Evolutionary conservation across 768 basidiomycete genomes (phyloP), one percentile per base, ranked within the genome.

Genomic region (Agrocybe pediades): DNA sequence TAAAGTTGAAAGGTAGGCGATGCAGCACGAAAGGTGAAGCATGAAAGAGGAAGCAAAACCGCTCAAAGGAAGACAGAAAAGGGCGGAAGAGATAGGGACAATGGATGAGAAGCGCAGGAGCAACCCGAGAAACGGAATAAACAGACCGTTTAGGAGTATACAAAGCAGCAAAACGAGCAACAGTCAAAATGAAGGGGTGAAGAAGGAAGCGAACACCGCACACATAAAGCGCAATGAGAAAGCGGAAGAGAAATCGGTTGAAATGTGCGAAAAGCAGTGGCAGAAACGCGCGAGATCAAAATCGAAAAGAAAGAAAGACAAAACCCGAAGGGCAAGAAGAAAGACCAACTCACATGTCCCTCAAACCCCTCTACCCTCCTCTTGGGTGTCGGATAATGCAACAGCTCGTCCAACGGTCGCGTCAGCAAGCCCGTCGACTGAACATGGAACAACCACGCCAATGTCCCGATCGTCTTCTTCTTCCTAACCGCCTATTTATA

Each of bases 361-460:
- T 71, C 64, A 49, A 94, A 88, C 1, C 76, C 83, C 6, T 79
- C 78, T 13, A 92, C 82, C 1, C 75, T 73, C 15, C 71, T 74
- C 41, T 74, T 78, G 3, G 90, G 92, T 24, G 87, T 75, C 0
- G 94, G 95, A 65, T 92, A 96, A 73, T 95, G 94, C 6, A 95
- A 71, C 1, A 96, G 75, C 41, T 91, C 87, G 52, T 89, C 84
- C 27, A 84, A 76, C 0, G 94, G 90, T 5, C 82, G 72, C 8
- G 82, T 74, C 3, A 90, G 63, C 0, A 78, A 69, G 2, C 87
- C 85, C 1, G 79, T 80, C 0, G 83, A 78, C 55, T 91, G 80
- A 6, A 91, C 86, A 63, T 88, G 84, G 66, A 92, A 91, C 11
- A 96, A 62, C 95, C 94, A 97, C 1, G 83, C 75, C 2, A 95